Base-by-base conservation (phyloP, 1,284 basidiomycete species). In the Heimioporus punctisporus region DNA sequence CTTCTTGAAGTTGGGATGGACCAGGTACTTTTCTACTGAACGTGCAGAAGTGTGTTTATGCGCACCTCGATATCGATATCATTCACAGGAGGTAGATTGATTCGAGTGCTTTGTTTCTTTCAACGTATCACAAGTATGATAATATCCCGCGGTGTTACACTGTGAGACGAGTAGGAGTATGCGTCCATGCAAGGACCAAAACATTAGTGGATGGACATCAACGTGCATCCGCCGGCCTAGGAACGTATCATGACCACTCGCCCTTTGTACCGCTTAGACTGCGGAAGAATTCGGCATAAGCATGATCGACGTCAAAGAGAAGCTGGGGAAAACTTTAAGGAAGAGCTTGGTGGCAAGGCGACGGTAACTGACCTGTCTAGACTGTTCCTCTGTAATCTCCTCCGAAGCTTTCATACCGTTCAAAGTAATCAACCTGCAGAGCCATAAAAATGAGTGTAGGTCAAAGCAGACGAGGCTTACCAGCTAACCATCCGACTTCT, bases 351-450 rank as follows among this genome's bases (percentile, higher is more conserved):
- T 9, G 19, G 8, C 44, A 25, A 45, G 25, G 42, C 42, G 34
- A 48, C 11, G 15, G 25, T 44, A 54, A 43, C 79, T 50, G 55
- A 92, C 94, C 82, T 98, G 95, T 55, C 97, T 79, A 2, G 93
- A 91, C 68, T 99, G 95, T 61, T 98, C 96, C 56, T 99, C 96
- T 1, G 92, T 90, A 50, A 99, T 90, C 73, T 98, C 95, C 64
- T 98, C 97, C 27, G 93, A 95, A 7, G 95, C 97, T 69, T 95
- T 94, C 94, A 98, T 97, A 3, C 89, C 90, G 64, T 99, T 99
- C 41, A 99, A 81, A 6, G 92, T 93, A 65, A 99, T 99, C 41
- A 98, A 80, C 95, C 95, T 96, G 9, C 7, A 40, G 44, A 31
- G 6, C 34, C 17, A 23, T 55, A 25, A 54, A 5, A 26, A n/a